Evolutionary conservation across 805 yeast genomes (phyloP).

Genomic region (Yarrowia yakushimensis): DNA sequence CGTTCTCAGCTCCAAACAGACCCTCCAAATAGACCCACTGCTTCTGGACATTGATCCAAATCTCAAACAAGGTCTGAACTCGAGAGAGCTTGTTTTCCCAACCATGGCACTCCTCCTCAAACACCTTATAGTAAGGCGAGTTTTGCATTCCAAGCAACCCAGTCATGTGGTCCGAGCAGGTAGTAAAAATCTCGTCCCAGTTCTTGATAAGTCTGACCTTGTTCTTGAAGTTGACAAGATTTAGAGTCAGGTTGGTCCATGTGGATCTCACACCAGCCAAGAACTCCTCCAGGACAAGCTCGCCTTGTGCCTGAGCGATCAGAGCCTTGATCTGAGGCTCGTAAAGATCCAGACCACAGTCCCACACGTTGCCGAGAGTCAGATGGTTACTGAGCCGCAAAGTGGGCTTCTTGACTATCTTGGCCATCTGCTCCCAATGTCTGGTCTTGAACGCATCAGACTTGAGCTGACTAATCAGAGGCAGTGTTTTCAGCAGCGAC

Average conservation of each 20-base stretch:
- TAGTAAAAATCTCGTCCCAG: slow-evolving; percentile 62
- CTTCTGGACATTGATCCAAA: slow-evolving; percentile 82
- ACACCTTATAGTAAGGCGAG: slow-evolving; percentile 57
- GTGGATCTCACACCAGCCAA: slow-evolving; percentile 47
- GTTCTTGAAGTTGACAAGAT: slow-evolving; percentile 50
- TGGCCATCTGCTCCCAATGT: slow-evolving; percentile 60
- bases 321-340: slow-evolving; percentile 47
- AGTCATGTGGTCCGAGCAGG: slow-evolving; percentile 57
- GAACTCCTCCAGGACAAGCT: slow-evolving; percentile 58
- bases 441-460: slow-evolving; percentile 56
- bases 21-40: slow-evolving; percentile 87
- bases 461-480: slow-evolving; percentile 47
- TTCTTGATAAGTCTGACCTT: slow-evolving; percentile 57
- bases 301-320: slow-evolving; percentile 66
- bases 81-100: slow-evolving; percentile 57
- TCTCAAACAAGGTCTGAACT: slow-evolving; percentile 52
- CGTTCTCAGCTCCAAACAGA: slow-evolving; percentile 51
- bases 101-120: slow-evolving; percentile 53
- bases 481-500: slow-evolving; percentile 40
- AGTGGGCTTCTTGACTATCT: slow-evolving; percentile 33
- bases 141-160: slow-evolving; percentile 65
- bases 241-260: slow-evolving; percentile 58
- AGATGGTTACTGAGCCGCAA: slow-evolving; percentile 33
- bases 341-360: slow-evolving; percentile 48
- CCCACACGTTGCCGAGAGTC: slow-evolving; percentile 60